Evolutionary conservation across 495 filamentous ascomycete genomes (phyloP), one percentile per base, ranked within the genome.

Genomic region (Rusavskia elegans): DNA sequence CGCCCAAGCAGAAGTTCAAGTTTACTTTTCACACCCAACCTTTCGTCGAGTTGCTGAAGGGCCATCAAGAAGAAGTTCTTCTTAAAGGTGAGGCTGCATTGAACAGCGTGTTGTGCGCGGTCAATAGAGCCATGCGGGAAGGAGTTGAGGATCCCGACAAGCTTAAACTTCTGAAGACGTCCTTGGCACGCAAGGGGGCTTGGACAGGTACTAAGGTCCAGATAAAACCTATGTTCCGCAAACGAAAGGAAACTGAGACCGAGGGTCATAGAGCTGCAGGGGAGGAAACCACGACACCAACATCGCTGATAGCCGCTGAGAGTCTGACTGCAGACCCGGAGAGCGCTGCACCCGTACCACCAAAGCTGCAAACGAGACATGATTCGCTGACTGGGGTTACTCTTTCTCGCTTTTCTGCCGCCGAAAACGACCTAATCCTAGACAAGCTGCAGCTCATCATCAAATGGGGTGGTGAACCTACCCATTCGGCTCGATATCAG

Each of bases 401-500:
- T 3, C 79, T 93, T 64, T 95, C 89, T 32, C 80, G 89, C 40
- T 88, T 89, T 54, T 89, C 89, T 16, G 89, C 89, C 2, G 85
- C 77, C 23, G 89, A 95, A 57, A 85, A 93, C 59, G 89, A 85
- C 61, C 76, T 95, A 8, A 79, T 89, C 29, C 73, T 98, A 11
- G 93, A 97, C 61, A 98, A 98, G 65, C 71, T 98, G 37, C 92
- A 98, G 63, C 77, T 98, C 49, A 92, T 98, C 45, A 92, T 98
- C 63, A 98, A 98, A 61, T 98, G 92, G 93, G 93, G 92, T 55
- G 92, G 92, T 19, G 92, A 98, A 65, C 92, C 93, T 35, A 98
- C 92, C 1, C 93, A 98, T 67, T 93, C 90, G 16, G 93, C 92
- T 17, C 80, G 93, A 38, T 97, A 98, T 60, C 92, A 98, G 65